A percentile compares a stretch with the other conserved stretches of the same genome.
These are phyloP conservation scores for Xylariaceae sp. DNA, from an alignment of 2,329 filamentous ascomycete species.

Conservation along the genomic window DNA sequence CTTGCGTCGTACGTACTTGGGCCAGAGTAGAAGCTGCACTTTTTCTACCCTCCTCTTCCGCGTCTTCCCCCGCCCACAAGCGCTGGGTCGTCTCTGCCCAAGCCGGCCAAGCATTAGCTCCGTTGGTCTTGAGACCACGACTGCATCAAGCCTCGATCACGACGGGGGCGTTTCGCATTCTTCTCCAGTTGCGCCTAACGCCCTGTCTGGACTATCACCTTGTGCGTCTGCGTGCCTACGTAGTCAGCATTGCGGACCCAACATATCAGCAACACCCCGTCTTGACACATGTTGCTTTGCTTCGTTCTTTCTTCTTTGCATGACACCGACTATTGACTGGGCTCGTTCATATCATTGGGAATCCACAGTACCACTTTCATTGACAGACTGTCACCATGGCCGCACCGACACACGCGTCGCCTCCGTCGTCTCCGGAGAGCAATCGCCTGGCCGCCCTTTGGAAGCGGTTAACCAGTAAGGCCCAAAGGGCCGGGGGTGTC, in stretches of 20 bases:
- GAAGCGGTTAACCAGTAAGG: conserved; percentile 39
- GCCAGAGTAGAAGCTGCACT: conserved; percentile 12
- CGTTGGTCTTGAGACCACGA: conserved; percentile 29
- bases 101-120: conserved; percentile 19
- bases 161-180: conserved; percentile 19
- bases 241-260: conserved; percentile 17
- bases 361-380: conserved; percentile 30
- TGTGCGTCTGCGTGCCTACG: conserved; percentile 24
- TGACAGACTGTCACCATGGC: conserved; percentile 39
- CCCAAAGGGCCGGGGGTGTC: conserved; percentile 25
- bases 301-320: conserved; percentile 30
- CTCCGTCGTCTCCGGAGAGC: conserved; percentile 32
- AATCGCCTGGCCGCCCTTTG: conserved; percentile 35
- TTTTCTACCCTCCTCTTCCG: conserved; percentile 18
- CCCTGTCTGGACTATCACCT: conserved; percentile 10
- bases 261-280: conserved; percentile 28
- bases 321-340: conserved; percentile 30
- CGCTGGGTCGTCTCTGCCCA: conserved; percentile 13
- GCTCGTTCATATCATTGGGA: conserved; percentile 32
- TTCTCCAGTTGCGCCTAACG: conserved; percentile 5
- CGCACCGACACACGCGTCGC: conserved; percentile 36
- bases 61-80: conserved; percentile 25
- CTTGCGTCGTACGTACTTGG: conserved; percentile 21
- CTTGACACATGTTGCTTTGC: conserved; percentile 28
- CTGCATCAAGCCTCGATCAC: conserved; percentile 33